Evolutionary conservation across 2,329 filamentous ascomycete genomes (phyloP).

Genomic region (Coleophoma eucalyptorum): DNA sequence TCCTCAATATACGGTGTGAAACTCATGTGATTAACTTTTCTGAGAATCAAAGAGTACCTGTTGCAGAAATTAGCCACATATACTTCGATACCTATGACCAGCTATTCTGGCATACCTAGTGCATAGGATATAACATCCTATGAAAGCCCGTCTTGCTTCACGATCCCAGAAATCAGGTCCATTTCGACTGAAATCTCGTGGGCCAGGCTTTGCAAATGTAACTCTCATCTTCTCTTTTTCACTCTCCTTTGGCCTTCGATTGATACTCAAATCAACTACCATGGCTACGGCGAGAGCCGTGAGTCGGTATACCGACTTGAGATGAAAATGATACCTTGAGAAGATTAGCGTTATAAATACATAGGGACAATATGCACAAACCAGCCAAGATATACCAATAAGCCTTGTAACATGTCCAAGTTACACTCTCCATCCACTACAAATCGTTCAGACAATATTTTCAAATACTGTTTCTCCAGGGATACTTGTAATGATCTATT

Average conservation of each 20-base stretch:
- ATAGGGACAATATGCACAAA: neutral
- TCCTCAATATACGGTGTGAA: slow-evolving; percentile 1
- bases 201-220: neutral
- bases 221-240: neutral
- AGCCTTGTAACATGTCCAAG: slow-evolving; percentile 5
- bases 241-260: neutral
- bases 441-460: neutral
- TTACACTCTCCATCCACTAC: slow-evolving; percentile 5
- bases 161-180: slow-evolving; percentile 1
- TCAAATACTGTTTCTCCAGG: slow-evolving; percentile 2
- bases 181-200: neutral
- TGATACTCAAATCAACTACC: slow-evolving; percentile 2
- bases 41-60: neutral
- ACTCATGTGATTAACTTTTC: neutral
- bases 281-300: slow-evolving; percentile 2
- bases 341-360: neutral
- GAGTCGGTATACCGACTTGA: slow-evolving; percentile 5
- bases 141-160: slow-evolving; percentile 5
- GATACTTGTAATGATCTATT: neutral
- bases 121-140: slow-evolving; percentile 4
- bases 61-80: neutral
- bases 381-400: slow-evolving; percentile 5
- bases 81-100: neutral
- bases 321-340: slow-evolving; percentile 6
- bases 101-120: slow-evolving; percentile 2